Evolutionary conservation across 371 early-diverging fungal genomes (phyloP).

Genomic region (Entomophthora muscae): DNA sequence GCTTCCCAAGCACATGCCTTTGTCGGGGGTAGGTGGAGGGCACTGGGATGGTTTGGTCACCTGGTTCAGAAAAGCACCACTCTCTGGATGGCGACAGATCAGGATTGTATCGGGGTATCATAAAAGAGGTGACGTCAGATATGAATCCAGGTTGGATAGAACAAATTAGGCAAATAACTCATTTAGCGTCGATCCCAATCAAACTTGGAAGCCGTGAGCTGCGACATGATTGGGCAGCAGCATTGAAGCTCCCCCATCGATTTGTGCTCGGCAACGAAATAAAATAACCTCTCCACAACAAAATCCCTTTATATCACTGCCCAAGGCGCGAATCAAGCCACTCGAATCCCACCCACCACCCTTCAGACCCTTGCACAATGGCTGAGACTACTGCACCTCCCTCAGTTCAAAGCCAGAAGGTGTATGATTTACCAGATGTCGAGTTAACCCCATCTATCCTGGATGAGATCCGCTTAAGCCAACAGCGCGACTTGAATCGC

Average conservation of each 20-base stretch:
- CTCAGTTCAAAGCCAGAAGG: not conserved
- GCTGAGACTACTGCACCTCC: not conserved
- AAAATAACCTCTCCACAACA: not conserved
- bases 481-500: not conserved
- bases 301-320: not conserved
- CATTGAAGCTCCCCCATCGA: not conserved
- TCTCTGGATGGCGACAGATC: too few species aligned
- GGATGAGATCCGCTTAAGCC: not conserved
- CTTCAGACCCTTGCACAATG: not conserved
- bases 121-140: too few species aligned
- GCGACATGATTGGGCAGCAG: not conserved
- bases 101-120: too few species aligned
- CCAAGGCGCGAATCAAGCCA: not conserved
- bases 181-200: not conserved
- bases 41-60: too few species aligned
- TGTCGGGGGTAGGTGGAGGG: too few species aligned
- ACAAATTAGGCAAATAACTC: not conserved
- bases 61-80: too few species aligned
- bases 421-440: not conserved
- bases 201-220: not conserved
- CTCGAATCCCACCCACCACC: too few species aligned
- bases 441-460: conserved; percentile 5
- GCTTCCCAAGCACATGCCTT: too few species aligned
- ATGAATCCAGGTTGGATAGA: too few species aligned
- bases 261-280: not conserved